Conservation (phyloP, 2,329 filamentous ascomycete genomes). For the Aureobasidium sp. region DNA sequence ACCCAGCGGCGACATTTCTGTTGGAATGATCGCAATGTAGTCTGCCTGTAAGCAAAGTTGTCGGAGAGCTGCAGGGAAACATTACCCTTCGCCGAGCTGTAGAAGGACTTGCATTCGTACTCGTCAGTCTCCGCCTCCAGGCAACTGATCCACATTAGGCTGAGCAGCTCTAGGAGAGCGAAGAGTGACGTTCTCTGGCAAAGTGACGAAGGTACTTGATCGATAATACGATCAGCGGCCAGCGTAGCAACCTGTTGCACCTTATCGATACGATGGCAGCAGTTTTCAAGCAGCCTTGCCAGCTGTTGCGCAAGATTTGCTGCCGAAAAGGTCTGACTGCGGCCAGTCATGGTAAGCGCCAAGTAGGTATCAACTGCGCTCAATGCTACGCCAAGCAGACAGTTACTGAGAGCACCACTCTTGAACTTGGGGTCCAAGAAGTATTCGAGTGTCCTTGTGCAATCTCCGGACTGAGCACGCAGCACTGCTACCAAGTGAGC, state of each 20-base stretch:
- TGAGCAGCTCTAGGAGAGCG: slow-evolving; percentile 81
- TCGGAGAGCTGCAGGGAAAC: slow-evolving; percentile 89
- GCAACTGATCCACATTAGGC: slow-evolving; percentile 91
- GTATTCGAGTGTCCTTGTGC: slow-evolving; percentile 80
- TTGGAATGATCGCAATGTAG: slow-evolving; percentile 70
- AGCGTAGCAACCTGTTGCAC: slow-evolving; percentile 80
- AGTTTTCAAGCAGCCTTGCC: slow-evolving; percentile 73
- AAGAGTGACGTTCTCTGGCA: slow-evolving; percentile 88
- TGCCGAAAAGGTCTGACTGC: slow-evolving; percentile 73
- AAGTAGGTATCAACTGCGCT: slow-evolving; percentile 74
- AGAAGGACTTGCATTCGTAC: slow-evolving; percentile 77
- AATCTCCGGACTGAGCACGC: slow-evolving; percentile 78
- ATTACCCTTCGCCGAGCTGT: slow-evolving; percentile 66
- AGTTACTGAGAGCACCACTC: slow-evolving; percentile 51
- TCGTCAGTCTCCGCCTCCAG: slow-evolving; percentile 90
- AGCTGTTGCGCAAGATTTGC: slow-evolving; percentile 85
- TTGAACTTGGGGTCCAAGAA: slow-evolving; percentile 85
- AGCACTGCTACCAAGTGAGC: slow-evolving; percentile 84
- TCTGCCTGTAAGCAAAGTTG: slow-evolving; percentile 73
- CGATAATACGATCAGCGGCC: slow-evolving; percentile 80
- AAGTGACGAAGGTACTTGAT: slow-evolving; percentile 75
- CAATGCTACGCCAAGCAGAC: slow-evolving; percentile 55
- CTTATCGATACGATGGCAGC: slow-evolving; percentile 86
- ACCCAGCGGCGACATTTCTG: slow-evolving; percentile 75
- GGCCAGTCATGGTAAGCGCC: slow-evolving; percentile 61